Conservation (phyloP, 1,284 basidiomycete genomes). For the Ustilago vetiveriae region DNA sequence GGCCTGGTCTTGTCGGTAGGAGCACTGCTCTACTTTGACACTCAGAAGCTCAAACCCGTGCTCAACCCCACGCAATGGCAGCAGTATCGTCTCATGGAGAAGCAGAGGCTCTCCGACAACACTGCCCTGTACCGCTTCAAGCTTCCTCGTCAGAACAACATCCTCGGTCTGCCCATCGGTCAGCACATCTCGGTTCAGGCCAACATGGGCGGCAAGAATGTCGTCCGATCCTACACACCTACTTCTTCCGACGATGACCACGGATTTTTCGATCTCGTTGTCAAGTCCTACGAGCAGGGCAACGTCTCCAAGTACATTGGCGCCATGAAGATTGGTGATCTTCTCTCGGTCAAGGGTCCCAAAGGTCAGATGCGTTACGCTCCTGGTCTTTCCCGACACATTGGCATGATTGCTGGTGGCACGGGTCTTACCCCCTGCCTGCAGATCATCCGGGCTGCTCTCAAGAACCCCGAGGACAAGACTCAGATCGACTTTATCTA, state of each 20-base stretch:
- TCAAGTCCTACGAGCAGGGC: conserved; percentile 97
- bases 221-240: conserved; percentile 93
- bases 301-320: conserved; percentile 87
- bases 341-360: conserved; percentile 89
- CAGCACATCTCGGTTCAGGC: conserved; percentile 94
- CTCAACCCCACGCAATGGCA: conserved; percentile 82
- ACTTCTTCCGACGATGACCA: conserved; percentile 89
- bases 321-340: conserved; percentile 75
- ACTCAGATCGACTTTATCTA: conserved; percentile 94
- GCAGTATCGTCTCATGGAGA: conserved; percentile 81
- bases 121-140: conserved; percentile 93
- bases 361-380: conserved; percentile 79
- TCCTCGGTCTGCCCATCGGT: conserved; percentile 91
- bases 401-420: conserved; percentile 95
- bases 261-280: conserved; percentile 92
- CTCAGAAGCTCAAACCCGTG: conserved; percentile 70
- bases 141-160: conserved; percentile 77
- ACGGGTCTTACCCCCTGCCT: conserved; percentile 86
- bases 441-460: conserved; percentile 88
- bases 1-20: conserved; percentile 51
- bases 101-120: conserved; percentile 89
- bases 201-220: conserved; percentile 86
- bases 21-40: conserved; percentile 55
- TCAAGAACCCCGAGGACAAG: conserved; percentile 84
- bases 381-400: conserved; percentile 68